These are phyloP conservation scores for Alternaria triticimaculans DNA, from an alignment of 2,329 filamentous ascomycete genomes.

Conservation along the genomic window DNA sequence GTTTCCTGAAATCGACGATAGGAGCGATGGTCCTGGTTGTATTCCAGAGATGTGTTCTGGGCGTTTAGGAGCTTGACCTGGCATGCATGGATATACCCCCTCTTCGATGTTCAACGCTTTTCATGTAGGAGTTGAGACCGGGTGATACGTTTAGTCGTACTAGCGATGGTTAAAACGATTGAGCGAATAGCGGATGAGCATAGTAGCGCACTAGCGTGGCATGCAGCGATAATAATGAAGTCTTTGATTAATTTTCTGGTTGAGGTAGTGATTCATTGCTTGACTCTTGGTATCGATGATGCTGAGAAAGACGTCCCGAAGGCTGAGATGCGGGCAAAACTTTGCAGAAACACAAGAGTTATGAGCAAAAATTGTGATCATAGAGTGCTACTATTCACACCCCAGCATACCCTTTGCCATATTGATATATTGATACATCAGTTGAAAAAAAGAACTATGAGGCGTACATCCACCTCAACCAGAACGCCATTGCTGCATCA, in stretches of 20 bases:
- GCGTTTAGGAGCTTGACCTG: not conserved
- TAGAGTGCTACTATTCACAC: not conserved
- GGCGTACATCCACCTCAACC: not conserved
- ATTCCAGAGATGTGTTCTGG: not conserved
- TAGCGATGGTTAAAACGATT: not conserved
- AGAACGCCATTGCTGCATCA: not conserved
- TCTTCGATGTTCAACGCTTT: not conserved
- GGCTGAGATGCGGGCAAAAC: no score
- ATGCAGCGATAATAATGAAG: not conserved
- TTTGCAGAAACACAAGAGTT: no score
- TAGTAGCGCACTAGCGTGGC: not conserved
- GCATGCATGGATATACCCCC: slow-evolving; percentile 5
- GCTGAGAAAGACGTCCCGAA: not conserved
- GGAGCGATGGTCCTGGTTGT: not conserved
- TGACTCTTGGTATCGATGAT: not conserved
- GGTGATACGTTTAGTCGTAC: not conserved
- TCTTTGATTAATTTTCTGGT: not conserved
- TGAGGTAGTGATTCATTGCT: not conserved
- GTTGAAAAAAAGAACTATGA: not conserved
- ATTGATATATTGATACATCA: not conserved
- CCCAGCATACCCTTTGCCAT: not conserved
- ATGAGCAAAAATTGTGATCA: not conserved
- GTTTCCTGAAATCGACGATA: not conserved
- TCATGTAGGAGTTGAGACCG: not conserved
- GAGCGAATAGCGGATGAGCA: not conserved